Conservation (phyloP, 768 basidiomycete genomes). For the Mycena capillaripes region DNA sequence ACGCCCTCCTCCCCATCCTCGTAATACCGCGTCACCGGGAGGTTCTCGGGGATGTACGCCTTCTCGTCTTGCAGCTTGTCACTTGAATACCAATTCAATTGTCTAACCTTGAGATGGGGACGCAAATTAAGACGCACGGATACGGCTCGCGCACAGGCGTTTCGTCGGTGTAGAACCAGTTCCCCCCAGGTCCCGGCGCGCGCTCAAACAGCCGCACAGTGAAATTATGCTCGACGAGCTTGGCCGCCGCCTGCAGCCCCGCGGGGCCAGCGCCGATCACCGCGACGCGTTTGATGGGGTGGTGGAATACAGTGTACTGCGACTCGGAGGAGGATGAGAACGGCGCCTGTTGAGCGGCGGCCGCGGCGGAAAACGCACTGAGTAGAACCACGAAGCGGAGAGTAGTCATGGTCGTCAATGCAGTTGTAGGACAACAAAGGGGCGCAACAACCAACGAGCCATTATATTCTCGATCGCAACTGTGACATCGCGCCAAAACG, state of each 20-base stretch:
- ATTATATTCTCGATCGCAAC: not conserved
- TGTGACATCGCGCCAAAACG: conserved; percentile 27
- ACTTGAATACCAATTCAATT: not conserved
- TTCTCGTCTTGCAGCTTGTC: conserved; percentile 23
- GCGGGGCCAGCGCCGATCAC: conserved; percentile 36
- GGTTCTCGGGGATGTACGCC: conserved; percentile 15
- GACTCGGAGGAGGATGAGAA: conserved; percentile 1
- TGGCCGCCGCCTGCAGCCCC: conserved; percentile 33
- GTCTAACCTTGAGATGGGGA: not conserved
- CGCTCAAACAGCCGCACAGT: conserved; percentile 38
- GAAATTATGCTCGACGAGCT: conserved; percentile 35
- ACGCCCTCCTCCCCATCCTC: conserved; percentile 30
- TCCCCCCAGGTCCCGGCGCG: conserved; percentile 38
- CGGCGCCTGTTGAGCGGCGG: conserved; percentile 28
- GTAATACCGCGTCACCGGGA: conserved; percentile 31
- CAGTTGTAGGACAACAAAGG: no score
- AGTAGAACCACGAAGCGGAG: not conserved
- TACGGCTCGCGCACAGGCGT: conserved; percentile 37
- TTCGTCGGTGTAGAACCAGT: conserved; percentile 43
- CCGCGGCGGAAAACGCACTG: not conserved
- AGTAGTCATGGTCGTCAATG: not conserved
- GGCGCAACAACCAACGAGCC: no score
- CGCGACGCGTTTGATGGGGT: conserved; percentile 34
- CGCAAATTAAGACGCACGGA: conserved; percentile 27
- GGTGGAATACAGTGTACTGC: conserved; percentile 27